These are phyloP conservation scores for Ogataea wickerhamii DNA, from an alignment of 805 yeast genomes.

Conservation along the genomic window DNA sequence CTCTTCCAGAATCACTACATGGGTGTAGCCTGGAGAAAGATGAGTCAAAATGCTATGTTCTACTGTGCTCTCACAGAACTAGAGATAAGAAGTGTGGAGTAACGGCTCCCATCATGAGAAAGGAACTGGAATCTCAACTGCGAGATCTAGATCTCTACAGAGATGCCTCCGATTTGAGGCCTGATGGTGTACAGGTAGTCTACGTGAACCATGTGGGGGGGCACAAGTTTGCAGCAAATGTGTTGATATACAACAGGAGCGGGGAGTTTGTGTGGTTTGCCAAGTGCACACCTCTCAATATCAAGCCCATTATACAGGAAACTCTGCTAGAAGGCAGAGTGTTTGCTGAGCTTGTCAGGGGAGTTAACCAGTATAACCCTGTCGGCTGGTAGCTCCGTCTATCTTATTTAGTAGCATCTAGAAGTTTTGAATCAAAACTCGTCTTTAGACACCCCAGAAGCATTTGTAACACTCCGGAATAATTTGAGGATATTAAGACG, in stretches of 20 bases:
- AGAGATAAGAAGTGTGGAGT: conserved; percentile 93
- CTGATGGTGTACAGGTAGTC: conserved; percentile 68
- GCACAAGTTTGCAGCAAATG: conserved; percentile 91
- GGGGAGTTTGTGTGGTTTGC: conserved; percentile 90
- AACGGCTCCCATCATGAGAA: conserved; percentile 87
- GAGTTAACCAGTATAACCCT: conserved; percentile 49
- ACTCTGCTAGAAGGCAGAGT: conserved; percentile 67
- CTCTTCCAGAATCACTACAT: conserved; percentile 9
- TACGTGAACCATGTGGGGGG: conserved; percentile 92
- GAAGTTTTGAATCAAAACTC: conserved; percentile 13
- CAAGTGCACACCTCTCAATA: conserved; percentile 73
- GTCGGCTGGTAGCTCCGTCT: conserved; percentile 45
- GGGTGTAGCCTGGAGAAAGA: conserved; percentile 37
- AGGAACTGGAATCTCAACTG: conserved; percentile 68
- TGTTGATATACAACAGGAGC: conserved; percentile 62
- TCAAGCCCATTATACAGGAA: conserved; percentile 69
- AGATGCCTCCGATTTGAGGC: conserved; percentile 71
- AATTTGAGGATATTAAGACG: conserved; percentile 48
- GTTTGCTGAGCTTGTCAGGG: conserved; percentile 66
- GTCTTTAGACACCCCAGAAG: conserved; percentile 19
- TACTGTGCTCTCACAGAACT: conserved; percentile 85
- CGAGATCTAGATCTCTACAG: conserved; percentile 70
- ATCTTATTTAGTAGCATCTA: neutral
- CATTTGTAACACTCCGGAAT: conserved; percentile 20
- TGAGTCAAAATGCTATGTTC: conserved; percentile 45